phyloP scores from a whole-genome alignment of 176 grass and related monocot genomes.

The Triticum turgidum region DNA sequence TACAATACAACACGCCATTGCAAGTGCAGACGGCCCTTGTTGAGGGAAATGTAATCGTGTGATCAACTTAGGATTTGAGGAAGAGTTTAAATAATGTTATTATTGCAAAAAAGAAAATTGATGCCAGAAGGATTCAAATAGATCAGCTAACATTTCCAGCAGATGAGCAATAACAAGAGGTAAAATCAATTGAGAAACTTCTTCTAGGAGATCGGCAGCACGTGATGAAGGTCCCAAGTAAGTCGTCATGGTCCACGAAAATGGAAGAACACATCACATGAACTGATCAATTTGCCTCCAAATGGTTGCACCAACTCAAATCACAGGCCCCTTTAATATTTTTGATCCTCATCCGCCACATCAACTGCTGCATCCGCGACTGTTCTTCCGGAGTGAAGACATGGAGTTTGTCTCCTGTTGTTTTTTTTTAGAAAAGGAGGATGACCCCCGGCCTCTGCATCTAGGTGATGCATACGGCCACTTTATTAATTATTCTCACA shows the following conservation, averaged over 20 bases:
- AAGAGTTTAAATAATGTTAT: neutral
- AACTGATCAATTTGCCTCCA: neutral
- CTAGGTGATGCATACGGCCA: no score
- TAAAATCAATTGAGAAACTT: no score
- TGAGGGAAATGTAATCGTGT: neutral
- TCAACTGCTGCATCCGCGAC: no score
- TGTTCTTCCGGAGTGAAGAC: no score
- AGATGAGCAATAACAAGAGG: no score
- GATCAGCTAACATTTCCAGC: slow-evolving; percentile 9
- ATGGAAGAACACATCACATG: slow-evolving; percentile 10
- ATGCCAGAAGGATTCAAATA: neutral
- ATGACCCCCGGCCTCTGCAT: no score
- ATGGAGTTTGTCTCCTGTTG: no score
- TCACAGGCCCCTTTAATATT: neutral
- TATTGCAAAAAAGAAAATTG: neutral
- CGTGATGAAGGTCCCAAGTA: slow-evolving; percentile 9
- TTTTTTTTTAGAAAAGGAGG: no score
- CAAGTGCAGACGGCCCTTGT: neutral
- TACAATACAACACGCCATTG: neutral
- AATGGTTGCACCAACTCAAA: neutral
- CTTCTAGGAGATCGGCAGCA: neutral
- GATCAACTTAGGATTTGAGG: neutral
- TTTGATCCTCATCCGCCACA: neutral
- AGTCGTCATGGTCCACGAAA: neutral
- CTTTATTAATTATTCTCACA: no score